Conservation (phyloP, 176 grass and related monocot genomes). For the Hordeum marinum region DNA sequence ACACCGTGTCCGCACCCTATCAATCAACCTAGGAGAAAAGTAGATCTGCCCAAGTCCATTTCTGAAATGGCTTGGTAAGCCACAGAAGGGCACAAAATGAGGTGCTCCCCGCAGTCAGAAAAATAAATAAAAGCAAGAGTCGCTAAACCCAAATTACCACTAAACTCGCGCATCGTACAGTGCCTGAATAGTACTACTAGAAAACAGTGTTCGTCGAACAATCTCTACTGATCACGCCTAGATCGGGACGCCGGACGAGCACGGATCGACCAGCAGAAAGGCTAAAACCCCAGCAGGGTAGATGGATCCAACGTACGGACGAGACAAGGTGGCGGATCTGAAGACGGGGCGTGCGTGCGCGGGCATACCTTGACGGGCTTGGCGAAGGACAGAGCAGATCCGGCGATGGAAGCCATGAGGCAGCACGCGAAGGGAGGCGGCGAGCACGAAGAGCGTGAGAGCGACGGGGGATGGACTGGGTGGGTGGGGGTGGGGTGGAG, state of each 20-base stretch:
- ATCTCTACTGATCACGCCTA: neutral
- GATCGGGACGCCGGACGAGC: neutral
- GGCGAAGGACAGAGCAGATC: constrained; percentile 42
- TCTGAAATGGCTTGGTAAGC: neutral
- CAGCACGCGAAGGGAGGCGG: constrained; percentile 11
- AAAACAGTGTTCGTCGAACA: neutral
- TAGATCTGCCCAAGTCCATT: constrained; percentile 11
- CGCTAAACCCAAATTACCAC: neutral
- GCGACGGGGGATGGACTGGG: neutral
- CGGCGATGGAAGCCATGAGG: constrained; percentile 45
- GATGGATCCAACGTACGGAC: neutral
- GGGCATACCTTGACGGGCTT: constrained; percentile 37
- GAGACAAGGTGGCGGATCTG: constrained; percentile 9
- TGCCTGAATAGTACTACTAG: neutral
- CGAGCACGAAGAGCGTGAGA: constrained; percentile 45
- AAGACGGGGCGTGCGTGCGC: neutral
- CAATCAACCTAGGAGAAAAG: neutral
- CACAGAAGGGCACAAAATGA: neutral
- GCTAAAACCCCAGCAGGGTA: neutral
- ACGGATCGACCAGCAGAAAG: neutral
- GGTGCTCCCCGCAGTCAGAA: neutral
- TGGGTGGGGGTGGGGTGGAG: neutral
- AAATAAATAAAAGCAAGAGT: neutral
- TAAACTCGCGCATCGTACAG: neutral
- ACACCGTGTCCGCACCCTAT: neutral